phyloP scores from a whole-genome alignment of 306 rosid genomes.

The Cucumis melo region DNA sequence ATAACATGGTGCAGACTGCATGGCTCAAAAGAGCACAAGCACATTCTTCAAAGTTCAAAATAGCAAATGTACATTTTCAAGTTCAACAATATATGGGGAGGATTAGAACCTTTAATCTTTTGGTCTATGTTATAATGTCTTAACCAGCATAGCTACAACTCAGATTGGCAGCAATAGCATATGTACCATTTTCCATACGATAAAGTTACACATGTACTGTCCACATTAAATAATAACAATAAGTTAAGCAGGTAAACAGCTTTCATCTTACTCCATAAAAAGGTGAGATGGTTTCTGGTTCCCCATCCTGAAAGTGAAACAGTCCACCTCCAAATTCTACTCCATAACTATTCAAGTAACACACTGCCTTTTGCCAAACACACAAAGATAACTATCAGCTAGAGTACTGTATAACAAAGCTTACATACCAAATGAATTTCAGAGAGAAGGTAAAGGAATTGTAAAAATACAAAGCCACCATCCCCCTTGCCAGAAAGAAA shows the following conservation, averaged over 20 bases:
- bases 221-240: background rate
- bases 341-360: slow-evolving; percentile 60
- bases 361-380: slow-evolving; percentile 59
- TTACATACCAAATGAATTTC: background rate
- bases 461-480: background rate
- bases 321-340: slow-evolving; percentile 72
- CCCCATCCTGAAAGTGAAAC: slow-evolving; percentile 76
- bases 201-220: background rate
- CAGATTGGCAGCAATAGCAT: background rate
- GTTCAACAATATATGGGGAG: background rate
- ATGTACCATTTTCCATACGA: background rate
- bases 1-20: background rate
- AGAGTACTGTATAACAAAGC: background rate
- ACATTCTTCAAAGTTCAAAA: background rate
- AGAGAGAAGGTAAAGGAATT: background rate
- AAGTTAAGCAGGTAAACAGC: background rate
- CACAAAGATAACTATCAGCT: slow-evolving; percentile 17
- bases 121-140: no score
- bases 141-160: no score
- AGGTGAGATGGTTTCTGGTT: slow-evolving; percentile 49
- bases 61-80: no score
- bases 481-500: background rate
- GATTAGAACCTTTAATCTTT: no score
- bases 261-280: slow-evolving; percentile 46
- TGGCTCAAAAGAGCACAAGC: background rate